Base-by-base conservation (phyloP, 345 rosid genomes). In the Salix koriyanagi region DNA sequence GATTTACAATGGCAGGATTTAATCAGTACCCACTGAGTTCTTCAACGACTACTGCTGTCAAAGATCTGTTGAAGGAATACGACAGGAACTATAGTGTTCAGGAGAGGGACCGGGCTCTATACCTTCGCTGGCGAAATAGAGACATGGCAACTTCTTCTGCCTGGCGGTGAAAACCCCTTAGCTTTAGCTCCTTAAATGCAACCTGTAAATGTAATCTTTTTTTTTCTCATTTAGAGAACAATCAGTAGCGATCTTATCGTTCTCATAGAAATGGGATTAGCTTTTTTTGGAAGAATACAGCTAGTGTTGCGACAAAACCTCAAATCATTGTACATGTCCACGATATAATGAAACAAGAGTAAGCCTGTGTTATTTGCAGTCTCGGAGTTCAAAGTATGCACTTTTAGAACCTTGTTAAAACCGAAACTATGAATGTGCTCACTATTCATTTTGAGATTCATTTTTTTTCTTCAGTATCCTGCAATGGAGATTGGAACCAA, bases 1-100 rank as follows among this genome's bases (percentile, higher is more conserved):
- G 97, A 69, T 84, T 91, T 68, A 60, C 14, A 72, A 91, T 91
- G 96, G 97, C 97, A 0, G 96, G 90, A 67, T 92, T 92, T 75
- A 76, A 72, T 46, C 88, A 80, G 14, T 86, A 76, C 73, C 86
- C 79, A 2, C 62, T 92, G 68, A 78, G 88, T 74, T 66, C 85
- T n/a, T 56, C 80, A 0, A 90, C 77, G 5, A 84, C 81, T 5
- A 32, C 12, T 48, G 92, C 89, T 2, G 86, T 86, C 28, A 75
- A 52, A 60, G 83, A 89, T 56, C 18, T 91, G 74, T 44, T 92
- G 46, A 85, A 85, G 73, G 86, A 79, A 42, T 91, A 83, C 62
- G 74, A 87, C 77, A 80, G 64, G 66, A 87, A 87, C 75, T 92
- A 88, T 73, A 79, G 83, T 72, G 75, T 90, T 15, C 86, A 70